phyloP scores from a whole-genome alignment of 495 filamentous ascomycete genomes.

The Cladorrhinum samala region DNA sequence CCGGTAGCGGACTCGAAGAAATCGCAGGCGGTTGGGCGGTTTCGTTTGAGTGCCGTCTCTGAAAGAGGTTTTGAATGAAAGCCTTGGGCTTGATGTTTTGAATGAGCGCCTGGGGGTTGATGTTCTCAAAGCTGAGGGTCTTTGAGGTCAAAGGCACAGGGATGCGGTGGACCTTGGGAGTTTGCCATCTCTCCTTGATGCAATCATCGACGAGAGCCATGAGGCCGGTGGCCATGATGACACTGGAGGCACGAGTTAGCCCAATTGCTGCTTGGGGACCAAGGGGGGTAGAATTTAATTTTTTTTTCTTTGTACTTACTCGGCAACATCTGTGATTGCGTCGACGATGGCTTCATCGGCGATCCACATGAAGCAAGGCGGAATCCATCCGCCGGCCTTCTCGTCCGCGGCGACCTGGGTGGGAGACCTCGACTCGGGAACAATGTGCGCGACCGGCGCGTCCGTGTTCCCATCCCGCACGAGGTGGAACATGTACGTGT shows the following conservation, averaged over 20 bases:
- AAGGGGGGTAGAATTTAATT: background rate
- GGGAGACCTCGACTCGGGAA: conserved; percentile 69
- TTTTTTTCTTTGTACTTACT: conserved; percentile 58
- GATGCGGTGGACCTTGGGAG: conserved; percentile 54
- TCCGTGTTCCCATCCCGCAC: conserved; percentile 56
- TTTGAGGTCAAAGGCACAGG: conserved; percentile 52
- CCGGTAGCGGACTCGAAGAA: conserved; percentile 34
- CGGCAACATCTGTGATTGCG: conserved; percentile 71
- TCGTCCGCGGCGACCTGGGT: conserved; percentile 67
- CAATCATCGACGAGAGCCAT: conserved; percentile 88
- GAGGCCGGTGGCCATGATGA: conserved; percentile 84
- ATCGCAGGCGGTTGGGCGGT: conserved; percentile 24
- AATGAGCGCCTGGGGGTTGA: conserved; percentile 67
- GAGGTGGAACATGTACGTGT: conserved; percentile 68
- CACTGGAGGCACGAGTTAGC: conserved; percentile 44
- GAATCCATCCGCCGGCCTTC: conserved; percentile 81
- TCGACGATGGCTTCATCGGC: conserved; percentile 62
- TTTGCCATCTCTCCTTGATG: conserved; percentile 74
- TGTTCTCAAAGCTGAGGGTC: conserved; percentile 58
- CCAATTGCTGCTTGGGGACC: conserved; percentile 7
- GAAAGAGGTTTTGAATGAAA: conserved; percentile 74
- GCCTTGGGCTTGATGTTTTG: conserved; percentile 67
- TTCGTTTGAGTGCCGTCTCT: conserved; percentile 46
- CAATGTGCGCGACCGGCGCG: conserved; percentile 70
- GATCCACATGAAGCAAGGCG: conserved; percentile 85